Base-by-base conservation (phyloP, 768 basidiomycete species). In the Tubosaeta sp. region DNA sequence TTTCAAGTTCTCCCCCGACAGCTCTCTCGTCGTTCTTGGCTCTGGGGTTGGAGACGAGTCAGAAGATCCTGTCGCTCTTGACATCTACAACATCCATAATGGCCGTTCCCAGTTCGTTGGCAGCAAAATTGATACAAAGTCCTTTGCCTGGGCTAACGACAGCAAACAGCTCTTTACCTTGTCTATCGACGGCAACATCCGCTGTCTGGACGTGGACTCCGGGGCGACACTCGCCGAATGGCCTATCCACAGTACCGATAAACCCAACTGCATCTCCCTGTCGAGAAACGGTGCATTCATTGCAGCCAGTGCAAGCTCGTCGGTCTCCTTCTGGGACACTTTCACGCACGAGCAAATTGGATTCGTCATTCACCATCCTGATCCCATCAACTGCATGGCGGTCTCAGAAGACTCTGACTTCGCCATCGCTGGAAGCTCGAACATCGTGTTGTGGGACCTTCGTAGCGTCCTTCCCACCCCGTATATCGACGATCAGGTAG, bases 281-380 rank as follows among this genome's bases (percentile, higher is more conserved):
- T 16, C 55, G 9, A 41, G 25, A 10, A 11, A 6, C 1, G n/a
- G 32, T 11, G 1, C 12, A 14, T 45, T 56, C 17, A 19, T 57
- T 22, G 49, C 46, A 16, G 43, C 32, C 16, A 45, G 43, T 6
- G 37, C 17, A 4, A 22, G 25, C 1, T 35, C 44, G 3, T 49
- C 50, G 0, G 50, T 58, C 14, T 46, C 55, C 0, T 47, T 58
- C 29, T 57, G 50, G 50, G 55, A 58, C 19, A 51, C 27, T 3
- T 22, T 19, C 2, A 57, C 56, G 1, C 50, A 10, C 42, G 29
- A 41, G 17, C 29, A 31, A 32, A 52, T 57, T 1, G 50, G 56
- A 6, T 8, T 42, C 8, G 6, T 35, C 19, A 35, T 57, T 16
- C 26, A 25, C 19, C 54, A 56, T 29, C 11, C 42, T 4, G 4